Percentiles rank a stretch among this genome's conserved stretches.
Evolutionary conservation across 169 alveolate genomes (phyloP).

Genomic region (Eimeria zaria): DNA sequence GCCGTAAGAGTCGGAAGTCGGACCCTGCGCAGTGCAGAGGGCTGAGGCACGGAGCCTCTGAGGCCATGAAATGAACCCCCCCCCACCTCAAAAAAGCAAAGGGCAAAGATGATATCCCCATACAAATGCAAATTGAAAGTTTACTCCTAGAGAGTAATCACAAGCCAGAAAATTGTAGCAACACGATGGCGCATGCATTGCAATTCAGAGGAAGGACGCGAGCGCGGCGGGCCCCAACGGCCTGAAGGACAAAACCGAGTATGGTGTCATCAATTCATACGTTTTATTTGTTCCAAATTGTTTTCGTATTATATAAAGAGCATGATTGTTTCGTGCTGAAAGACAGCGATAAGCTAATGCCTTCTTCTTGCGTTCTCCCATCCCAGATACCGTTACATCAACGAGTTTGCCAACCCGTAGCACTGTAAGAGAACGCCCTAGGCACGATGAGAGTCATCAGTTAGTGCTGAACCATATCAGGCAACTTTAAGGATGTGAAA

Average conservation of each 20-base stretch:
- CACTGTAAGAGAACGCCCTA: neutral
- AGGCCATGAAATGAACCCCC: slow-evolving; percentile 5
- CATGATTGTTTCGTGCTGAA: neutral
- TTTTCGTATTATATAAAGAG: neutral
- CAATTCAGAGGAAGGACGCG: slow-evolving; percentile 7
- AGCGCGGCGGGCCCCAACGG: slow-evolving; percentile 42
- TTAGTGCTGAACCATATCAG: neutral
- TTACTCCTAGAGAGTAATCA: neutral
- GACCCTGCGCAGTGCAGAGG: neutral
- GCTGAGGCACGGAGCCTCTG: neutral
- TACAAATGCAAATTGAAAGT: neutral
- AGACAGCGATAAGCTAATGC: neutral
- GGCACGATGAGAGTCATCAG: neutral
- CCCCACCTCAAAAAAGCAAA: neutral
- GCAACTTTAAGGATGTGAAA: neutral
- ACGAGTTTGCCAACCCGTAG: neutral
- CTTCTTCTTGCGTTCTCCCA: neutral
- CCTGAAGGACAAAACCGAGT: neutral
- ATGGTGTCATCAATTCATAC: too few relatives aligned
- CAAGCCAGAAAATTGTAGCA: neutral
- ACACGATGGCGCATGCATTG: neutral
- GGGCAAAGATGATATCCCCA: neutral
- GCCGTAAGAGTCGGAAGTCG: neutral
- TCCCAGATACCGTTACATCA: neutral
- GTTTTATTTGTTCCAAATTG: neutral